Base-by-base conservation (phyloP, 805 yeast genomes). In the Candida hispaniensis region DNA sequence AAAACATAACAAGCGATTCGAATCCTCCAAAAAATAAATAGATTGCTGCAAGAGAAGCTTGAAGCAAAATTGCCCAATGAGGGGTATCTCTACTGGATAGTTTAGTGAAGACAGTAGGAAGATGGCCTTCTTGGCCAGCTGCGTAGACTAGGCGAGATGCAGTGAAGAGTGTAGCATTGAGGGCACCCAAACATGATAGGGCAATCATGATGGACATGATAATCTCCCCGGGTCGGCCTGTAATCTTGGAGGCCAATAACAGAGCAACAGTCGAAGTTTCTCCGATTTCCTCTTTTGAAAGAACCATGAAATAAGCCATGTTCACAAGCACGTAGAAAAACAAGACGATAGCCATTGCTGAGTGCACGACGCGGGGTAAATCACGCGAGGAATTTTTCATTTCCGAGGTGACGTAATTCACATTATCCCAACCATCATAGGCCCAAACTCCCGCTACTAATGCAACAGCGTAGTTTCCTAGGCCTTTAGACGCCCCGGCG, bases 251-350 rank as follows among this genome's bases (percentile, higher is more conserved):
- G 16, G 59, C 59, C 22, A 61, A 46, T 5, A 54, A 45, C 20
- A 60, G 39, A 4, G 61, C 61, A 3, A 61, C 60, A 1, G 63
- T 55, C 9, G 55, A 47, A 3, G 62, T 46, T 3, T 42, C 30
- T 14, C 49, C 46, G 8, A 60, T 43, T 26, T 65, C 73, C 5
- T 73, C 77, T 42, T 68, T 66, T 39, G 86, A 80, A 24, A 85
- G 81, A 30, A 82, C 88, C 4, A 83, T 85, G 51, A 73, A 60
- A 44, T 61, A 61, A 5, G 61, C 52, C 10, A 52, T 14, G 39
- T 60, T 61, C 10, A 60, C 58, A 12, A 52, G 38, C 13, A 58
- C 18, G 42, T 61, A 61, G 15, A 55, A 50, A 6, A 46, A 11
- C 14, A 58, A 56, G 7, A 61, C 66, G 1, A 49, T 38, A 1